These are phyloP conservation scores for Bathelium albidoporum DNA, from an alignment of 495 filamentous ascomycete species.

Conservation along the genomic window DNA sequence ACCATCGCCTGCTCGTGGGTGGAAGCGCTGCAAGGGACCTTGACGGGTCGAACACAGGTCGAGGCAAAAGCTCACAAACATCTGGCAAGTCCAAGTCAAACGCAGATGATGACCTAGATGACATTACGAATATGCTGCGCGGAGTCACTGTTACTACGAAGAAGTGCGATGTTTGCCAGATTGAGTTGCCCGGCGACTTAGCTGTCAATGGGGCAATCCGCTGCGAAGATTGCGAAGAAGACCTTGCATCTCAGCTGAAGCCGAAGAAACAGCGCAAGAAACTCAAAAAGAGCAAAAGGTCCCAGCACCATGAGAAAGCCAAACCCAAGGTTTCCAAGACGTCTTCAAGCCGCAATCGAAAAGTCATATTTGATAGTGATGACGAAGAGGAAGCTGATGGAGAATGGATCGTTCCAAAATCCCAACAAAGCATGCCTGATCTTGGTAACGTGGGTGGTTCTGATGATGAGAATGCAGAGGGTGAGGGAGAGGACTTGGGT, in stretches of 20 bases:
- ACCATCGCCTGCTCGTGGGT: conserved; percentile 80
- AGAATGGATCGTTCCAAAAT: conserved; percentile 64
- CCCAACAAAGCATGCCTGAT: conserved; percentile 43
- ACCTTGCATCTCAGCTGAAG: conserved; percentile 38
- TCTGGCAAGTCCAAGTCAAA: conserved; percentile 36
- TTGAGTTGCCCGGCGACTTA: conserved; percentile 52
- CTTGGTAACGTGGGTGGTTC: conserved; percentile 70
- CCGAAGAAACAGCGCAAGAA: conserved; percentile 39
- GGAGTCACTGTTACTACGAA: conserved; percentile 69
- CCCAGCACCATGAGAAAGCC: conserved; percentile 10
- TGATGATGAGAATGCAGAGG: conserved; percentile 79
- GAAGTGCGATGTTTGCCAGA: conserved; percentile 83
- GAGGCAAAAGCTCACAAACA: conserved; percentile 35
- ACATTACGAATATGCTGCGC: conserved; percentile 73
- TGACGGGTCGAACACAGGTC: conserved; percentile 63
- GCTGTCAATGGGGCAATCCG: conserved; percentile 47
- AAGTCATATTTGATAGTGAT: conserved; percentile 29
- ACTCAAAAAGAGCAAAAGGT: conserved; percentile 29
- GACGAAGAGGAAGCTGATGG: conserved; percentile 51
- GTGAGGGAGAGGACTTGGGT: conserved; percentile 65
- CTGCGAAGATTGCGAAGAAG: conserved; percentile 62
- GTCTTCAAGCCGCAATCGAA: conserved; percentile 10
- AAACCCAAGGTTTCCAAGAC: conserved; percentile 5
- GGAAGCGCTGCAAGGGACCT: conserved; percentile 76
- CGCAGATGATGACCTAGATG: conserved; percentile 58